phyloP scores from a whole-genome alignment of 805 yeast species.

The Saturnispora zaruensis region DNA sequence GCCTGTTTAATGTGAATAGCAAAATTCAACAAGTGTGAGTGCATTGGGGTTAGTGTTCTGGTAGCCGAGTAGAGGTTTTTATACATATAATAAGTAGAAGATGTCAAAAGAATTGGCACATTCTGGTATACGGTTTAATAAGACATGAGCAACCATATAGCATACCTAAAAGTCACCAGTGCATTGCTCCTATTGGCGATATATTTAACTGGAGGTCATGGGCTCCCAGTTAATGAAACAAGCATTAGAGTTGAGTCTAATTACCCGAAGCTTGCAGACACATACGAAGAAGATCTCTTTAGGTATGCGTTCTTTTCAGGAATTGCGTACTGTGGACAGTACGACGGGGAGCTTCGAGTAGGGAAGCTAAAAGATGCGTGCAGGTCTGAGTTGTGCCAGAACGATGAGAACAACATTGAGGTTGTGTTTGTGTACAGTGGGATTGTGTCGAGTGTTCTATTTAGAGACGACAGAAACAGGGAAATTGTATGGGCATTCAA shows the following conservation, averaged over 20 bases:
- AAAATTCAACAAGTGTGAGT: not conserved
- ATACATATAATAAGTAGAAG: not conserved
- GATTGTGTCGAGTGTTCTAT: conserved; percentile 47
- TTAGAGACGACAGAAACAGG: conserved; percentile 36
- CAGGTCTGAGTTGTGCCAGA: not conserved
- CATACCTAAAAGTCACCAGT: not conserved
- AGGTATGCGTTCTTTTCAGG: conserved; percentile 1
- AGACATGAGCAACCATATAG: not conserved
- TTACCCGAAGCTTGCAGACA: not conserved
- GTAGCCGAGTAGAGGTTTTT: not conserved
- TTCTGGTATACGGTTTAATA: not conserved
- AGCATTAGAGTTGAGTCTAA: not conserved
- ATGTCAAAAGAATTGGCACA: too few relatives aligned
- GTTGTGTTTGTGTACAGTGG: conserved; percentile 29
- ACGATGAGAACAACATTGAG: not conserved
- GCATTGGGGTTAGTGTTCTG: not conserved
- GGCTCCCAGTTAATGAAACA: not conserved
- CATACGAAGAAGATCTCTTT: not conserved
- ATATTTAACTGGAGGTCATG: not conserved
- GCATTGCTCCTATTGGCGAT: not conserved
- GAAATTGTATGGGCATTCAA: conserved; percentile 46
- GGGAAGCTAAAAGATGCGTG: not conserved
- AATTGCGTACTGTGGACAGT: conserved; percentile 1
- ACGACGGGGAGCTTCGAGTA: not conserved
- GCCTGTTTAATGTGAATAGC: not conserved